These are phyloP conservation scores for Xylariaceae sp. DNA, from an alignment of 2,329 filamentous ascomycete genomes.

Conservation along the genomic window DNA sequence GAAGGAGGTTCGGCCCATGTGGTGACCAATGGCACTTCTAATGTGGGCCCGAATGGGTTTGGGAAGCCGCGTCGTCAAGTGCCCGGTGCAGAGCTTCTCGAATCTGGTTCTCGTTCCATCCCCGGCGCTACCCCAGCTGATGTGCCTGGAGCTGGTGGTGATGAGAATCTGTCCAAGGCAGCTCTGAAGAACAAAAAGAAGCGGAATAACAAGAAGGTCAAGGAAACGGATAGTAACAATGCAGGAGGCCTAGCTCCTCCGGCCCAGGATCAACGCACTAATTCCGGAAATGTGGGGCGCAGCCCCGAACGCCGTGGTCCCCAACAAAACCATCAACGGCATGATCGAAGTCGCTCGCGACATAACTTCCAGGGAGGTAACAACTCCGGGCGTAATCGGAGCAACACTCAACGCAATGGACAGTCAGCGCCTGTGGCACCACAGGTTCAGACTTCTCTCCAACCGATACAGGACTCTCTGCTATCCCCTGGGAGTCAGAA, in stretches of 20 bases:
- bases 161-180: slow-evolving; percentile 78
- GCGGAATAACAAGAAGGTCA: slow-evolving; percentile 85
- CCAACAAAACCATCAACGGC: slow-evolving; percentile 54
- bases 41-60: slow-evolving; percentile 78
- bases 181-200: slow-evolving; percentile 99
- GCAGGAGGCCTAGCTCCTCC: slow-evolving; percentile 51
- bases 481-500: slow-evolving; percentile 53
- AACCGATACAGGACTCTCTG: slow-evolving; percentile 52
- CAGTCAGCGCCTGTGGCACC: slow-evolving; percentile 33
- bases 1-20: slow-evolving; percentile 90
- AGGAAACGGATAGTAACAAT: slow-evolving; percentile 68
- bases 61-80: slow-evolving; percentile 74
- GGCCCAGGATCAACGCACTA: slow-evolving; percentile 44
- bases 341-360: slow-evolving; percentile 56
- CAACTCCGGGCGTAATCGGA: slow-evolving; percentile 53
- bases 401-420: slow-evolving; percentile 50
- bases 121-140: slow-evolving; percentile 71
- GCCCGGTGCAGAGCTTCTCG: slow-evolving; percentile 76
- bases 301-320: slow-evolving; percentile 69
- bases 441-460: slow-evolving; percentile 36
- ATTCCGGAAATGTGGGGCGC: slow-evolving; percentile 55
- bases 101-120: slow-evolving; percentile 61
- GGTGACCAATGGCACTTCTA: slow-evolving; percentile 74
- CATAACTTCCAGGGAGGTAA: slow-evolving; percentile 48
- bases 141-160: slow-evolving; percentile 61